Base-by-base conservation (phyloP, 352 stramenopile species). In the Globisporangium megalacanthum region DNA sequence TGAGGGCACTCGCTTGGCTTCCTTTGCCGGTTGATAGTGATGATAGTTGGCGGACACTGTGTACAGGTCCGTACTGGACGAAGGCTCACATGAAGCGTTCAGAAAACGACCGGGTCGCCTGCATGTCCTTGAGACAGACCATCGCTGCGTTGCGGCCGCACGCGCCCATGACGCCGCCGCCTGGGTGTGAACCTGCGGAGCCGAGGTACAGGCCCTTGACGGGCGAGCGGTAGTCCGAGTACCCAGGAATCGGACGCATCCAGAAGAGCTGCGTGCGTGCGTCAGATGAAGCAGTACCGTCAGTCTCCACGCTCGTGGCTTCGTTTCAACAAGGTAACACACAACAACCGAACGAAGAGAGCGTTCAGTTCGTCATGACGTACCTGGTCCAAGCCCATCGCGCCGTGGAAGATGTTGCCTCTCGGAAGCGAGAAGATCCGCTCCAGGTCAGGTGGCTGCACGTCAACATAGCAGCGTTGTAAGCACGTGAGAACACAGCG, bases 391-490 rank as follows among this genome's bases (percentile, higher is more conserved):
- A 97, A 68, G 1, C 83, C 75, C 80, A 97, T 89, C 6, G 88
- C 82, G 9, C 89, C 88, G 35, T 97, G 89, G 42, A 96, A 96
- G 44, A 97, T 97, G 49, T 97, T 97, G 8, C 89, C 89, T 42
- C 68, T 75, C 8, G 81, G 83, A 20, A 97, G 73, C 15, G 86
- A 92, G 58, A 97, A 97, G 29, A 96, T 72, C 17, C 75, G 61
- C 56, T 97, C 89, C 5, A 97, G 77, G 31, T 97, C 89, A 20
- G 79, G 81, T 25, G 89, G 89, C 77, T 94, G 51, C 45, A 20
- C 4, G 14, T 25, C 5, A 2, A 37, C 10, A 47, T 4, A 37
- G 33, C 6, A 37, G 33, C 0, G 19, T 13, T 36, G 33, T n/a
- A 49, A 54, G 20, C 17, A 41, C 6, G 41, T 15, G 6, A 36